Conservation (phyloP, 129 eudicot genomes). For the Logfia minima region DNA sequence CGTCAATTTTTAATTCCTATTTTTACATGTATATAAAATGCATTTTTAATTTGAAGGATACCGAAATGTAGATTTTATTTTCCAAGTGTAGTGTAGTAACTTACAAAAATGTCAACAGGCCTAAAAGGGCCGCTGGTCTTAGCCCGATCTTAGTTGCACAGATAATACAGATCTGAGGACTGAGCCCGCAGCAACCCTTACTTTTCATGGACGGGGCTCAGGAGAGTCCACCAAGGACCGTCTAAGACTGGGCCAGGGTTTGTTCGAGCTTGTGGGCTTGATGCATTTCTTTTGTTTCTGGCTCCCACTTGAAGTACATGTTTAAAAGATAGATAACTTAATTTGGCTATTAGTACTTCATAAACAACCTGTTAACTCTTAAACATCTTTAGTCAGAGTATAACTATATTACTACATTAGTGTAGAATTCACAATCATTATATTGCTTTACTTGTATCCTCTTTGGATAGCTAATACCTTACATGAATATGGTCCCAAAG, state of each 20-base stretch:
- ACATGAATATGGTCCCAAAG: slow-evolving; percentile 12
- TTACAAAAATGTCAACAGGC: neutral
- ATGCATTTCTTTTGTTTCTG: too few species aligned
- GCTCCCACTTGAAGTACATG: too few species aligned
- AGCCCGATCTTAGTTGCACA: neutral
- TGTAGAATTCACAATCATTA: slow-evolving; percentile 4
- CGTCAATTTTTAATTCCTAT: too few species aligned
- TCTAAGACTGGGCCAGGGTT: too few species aligned
- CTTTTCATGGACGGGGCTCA: neutral
- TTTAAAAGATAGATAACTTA: too few species aligned
- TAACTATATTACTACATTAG: neutral
- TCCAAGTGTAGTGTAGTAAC: neutral
- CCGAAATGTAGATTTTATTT: too few species aligned
- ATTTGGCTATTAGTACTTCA: too few species aligned
- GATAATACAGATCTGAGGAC: neutral
- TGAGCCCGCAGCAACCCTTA: neutral
- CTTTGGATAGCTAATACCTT: slow-evolving; percentile 10
- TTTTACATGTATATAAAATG: too few species aligned
- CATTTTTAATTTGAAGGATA: too few species aligned
- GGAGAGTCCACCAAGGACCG: neutral
- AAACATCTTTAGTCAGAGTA: neutral
- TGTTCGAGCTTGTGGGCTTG: too few species aligned
- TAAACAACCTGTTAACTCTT: neutral
- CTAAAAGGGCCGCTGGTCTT: neutral
- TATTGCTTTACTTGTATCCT: neutral